Evolutionary conservation across 148 eudicot genomes (phyloP), one percentile per base, ranked within the genome.

Genomic region (Camellia granthamiana): DNA sequence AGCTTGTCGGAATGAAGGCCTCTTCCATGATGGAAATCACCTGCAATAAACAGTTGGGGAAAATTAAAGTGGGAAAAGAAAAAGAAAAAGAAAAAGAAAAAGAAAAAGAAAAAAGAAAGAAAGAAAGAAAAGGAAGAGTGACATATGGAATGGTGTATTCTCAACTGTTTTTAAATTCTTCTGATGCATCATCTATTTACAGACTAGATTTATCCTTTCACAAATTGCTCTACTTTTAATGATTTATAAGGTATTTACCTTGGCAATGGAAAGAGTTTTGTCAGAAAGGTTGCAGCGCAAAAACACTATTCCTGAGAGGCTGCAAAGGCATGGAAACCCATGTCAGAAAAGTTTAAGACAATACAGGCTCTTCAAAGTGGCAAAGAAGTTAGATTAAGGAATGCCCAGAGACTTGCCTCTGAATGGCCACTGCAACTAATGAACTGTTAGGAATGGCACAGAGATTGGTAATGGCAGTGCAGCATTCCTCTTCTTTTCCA

Each of bases 301-400:
- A 71, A 95, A 87, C 88, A 92, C 76, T 75, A 93, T 87, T 54
- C 98, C 98, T 75, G 92, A 88, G 77, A 95, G 91, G 83, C 97
- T 93, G 72, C 80, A 89, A 16, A 65, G 5, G 49, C 54, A 79
- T 19, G 7, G 38, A 63, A 55, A 59, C 38, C 49, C 19, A 75
- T 41, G 41, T 56, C 19, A 66, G 13, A 79, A 13, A 30, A 23
- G 63, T 56, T n/a, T 55, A 60, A 75, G 11, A 56, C 64, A 71
- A 44, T 56, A 15, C 41, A 18, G 52, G 52, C 52, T 49, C 7
- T 49, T 60, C 70, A 64, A 80, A 76, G 74, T 63, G 77, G 19
- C 30, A 49, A 75, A 76, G 38, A 62, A 78, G 58, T 18, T 19
- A n/a, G 54, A 10, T 70, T n/a, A 7, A 46, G 44, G 16, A 60